phyloP scores from a whole-genome alignment of 805 yeast species.

The Candida xyloterini region DNA sequence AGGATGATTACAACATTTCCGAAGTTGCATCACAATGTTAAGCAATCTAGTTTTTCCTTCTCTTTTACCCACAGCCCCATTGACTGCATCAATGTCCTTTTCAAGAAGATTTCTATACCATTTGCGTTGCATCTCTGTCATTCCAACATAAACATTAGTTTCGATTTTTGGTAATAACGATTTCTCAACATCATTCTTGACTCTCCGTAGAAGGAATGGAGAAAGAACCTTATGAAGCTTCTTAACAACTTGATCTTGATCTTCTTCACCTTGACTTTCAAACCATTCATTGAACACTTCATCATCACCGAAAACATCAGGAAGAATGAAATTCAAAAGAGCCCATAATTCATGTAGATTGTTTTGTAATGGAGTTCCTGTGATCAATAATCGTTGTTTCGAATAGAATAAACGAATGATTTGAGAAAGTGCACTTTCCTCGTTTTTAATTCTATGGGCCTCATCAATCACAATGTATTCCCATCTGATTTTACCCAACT shows the following conservation, averaged over 20 bases:
- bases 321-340: constrained; percentile 78
- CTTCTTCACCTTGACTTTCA: constrained; percentile 58
- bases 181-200: constrained; percentile 90
- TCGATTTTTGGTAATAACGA: constrained; percentile 89
- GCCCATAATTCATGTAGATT: constrained; percentile 98
- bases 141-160: constrained; percentile 83
- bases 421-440: constrained; percentile 87
- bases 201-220: constrained; percentile 86
- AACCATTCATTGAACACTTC: constrained; percentile 93
- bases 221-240: constrained; percentile 84
- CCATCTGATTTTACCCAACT: constrained; percentile 82
- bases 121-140: constrained; percentile 91
- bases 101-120: constrained; percentile 90
- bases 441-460: constrained; percentile 96
- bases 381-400: constrained; percentile 76
- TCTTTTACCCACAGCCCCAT: constrained; percentile 91
- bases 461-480: constrained; percentile 92
- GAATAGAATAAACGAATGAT: constrained; percentile 88
- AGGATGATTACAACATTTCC: constrained; percentile 97
- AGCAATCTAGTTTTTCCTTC: constrained; percentile 89
- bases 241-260: constrained; percentile 80
- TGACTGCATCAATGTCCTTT: constrained; percentile 93
- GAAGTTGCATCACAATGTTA: constrained; percentile 93
- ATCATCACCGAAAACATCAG: constrained; percentile 93
- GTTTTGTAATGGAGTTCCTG: constrained; percentile 96